Conservation (phyloP, 257 asterid species). For the Solanum dulcamara region DNA sequence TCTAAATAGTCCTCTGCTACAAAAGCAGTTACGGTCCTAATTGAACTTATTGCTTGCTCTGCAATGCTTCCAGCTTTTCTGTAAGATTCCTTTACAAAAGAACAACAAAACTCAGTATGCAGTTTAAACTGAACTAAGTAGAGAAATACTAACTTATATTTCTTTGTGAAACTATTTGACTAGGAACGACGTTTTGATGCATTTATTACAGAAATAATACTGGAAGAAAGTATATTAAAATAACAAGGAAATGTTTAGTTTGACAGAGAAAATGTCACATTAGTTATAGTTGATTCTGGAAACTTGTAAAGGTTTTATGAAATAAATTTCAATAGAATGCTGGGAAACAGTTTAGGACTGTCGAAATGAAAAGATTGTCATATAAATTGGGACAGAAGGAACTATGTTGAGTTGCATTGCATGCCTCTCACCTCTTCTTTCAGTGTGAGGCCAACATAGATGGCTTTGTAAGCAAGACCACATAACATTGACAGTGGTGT, state of each 20-base stretch:
- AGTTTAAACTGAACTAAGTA: neutral
- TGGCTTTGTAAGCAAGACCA: conserved; percentile 72
- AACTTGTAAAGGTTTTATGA: neutral
- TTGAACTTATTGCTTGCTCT: conserved; percentile 70
- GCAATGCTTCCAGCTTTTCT: conserved; percentile 68
- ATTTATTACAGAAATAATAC: neutral
- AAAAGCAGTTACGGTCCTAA: conserved; percentile 69
- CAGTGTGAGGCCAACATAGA: conserved; percentile 65
- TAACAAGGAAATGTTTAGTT: neutral
- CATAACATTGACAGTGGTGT: conserved; percentile 80
- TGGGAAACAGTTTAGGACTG: neutral
- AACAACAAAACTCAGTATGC: neutral
- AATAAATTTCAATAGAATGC: neutral
- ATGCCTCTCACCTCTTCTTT: conserved; percentile 64
- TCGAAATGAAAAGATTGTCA: neutral
- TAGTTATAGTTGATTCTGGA: neutral
- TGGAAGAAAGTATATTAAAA: neutral
- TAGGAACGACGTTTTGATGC: neutral
- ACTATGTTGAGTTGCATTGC: neutral
- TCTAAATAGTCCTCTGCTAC: conserved; percentile 72
- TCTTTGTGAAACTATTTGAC: neutral
- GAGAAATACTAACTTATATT: neutral
- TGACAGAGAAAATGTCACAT: neutral
- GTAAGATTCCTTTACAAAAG: conserved; percentile 47
- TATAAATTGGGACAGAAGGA: neutral